Percentiles rank a stretch among this genome's conserved stretches.
These are phyloP conservation scores for Fennellomyces sp. DNA, from an alignment of 371 early-diverging fungal species.

Conservation along the genomic window DNA sequence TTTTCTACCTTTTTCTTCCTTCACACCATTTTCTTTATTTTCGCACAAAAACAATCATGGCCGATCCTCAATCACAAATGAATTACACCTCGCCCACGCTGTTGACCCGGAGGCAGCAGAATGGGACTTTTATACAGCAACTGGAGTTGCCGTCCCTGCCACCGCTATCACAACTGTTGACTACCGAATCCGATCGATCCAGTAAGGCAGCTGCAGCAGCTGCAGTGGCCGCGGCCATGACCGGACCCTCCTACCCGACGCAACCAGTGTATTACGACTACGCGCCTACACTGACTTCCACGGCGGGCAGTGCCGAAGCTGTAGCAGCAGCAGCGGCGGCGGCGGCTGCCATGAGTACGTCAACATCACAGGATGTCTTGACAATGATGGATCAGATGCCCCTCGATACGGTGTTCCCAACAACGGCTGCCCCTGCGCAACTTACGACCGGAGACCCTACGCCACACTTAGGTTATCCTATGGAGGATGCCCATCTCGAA, in stretches of 20 bases:
- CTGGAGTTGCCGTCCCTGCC: constrained; percentile 37
- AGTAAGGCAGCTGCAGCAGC: constrained; percentile 2
- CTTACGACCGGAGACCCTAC: not conserved
- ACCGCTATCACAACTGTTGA: constrained; percentile 34
- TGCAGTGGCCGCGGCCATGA: not conserved
- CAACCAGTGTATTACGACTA: constrained; percentile 10
- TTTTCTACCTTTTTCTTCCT: constrained; percentile 5
- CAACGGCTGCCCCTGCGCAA: not conserved
- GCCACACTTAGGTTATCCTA: too few relatives aligned
- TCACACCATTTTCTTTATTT: not conserved
- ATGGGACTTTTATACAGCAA: constrained; percentile 29
- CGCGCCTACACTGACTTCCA: constrained; percentile 13
- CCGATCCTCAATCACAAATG: not conserved
- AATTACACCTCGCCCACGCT: constrained; percentile 15
- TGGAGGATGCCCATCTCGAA: constrained; percentile 7
- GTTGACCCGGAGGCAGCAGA: constrained; percentile 41
- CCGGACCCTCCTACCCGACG: not conserved
- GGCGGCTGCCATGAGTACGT: constrained; percentile 10
- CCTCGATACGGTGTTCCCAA: constrained; percentile 2
- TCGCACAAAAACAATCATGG: not conserved
- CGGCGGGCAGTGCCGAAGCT: constrained; percentile 6
- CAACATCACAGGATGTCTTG: not conserved
- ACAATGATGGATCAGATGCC: not conserved
- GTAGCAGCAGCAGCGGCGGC: constrained; percentile 13
- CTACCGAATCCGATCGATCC: not conserved